These are phyloP conservation scores for Candida nemodendra DNA, from an alignment of 805 yeast species.

Conservation along the genomic window DNA sequence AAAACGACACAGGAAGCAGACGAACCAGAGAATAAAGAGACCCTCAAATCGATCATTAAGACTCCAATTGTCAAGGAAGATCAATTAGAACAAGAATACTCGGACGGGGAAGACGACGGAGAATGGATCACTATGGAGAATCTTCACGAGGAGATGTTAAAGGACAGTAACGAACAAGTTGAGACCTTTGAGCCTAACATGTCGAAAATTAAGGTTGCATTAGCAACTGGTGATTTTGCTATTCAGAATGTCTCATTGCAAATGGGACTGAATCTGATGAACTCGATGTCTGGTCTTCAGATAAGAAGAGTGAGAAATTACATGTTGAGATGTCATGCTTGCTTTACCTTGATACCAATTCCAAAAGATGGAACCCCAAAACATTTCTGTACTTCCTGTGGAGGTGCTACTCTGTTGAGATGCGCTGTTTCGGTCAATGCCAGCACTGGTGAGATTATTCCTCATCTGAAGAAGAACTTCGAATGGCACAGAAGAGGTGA, in stretches of 20 bases:
- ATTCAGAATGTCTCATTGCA: slow-evolving; percentile 94
- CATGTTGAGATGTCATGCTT: slow-evolving; percentile 97
- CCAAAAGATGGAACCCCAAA: slow-evolving; percentile 72
- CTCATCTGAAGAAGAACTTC: slow-evolving; percentile 86
- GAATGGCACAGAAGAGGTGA: slow-evolving; percentile 93
- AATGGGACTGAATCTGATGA: slow-evolving; percentile 83
- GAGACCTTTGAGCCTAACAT: slow-evolving; percentile 34
- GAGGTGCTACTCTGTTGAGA: slow-evolving; percentile 85
- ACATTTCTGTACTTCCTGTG: slow-evolving; percentile 95
- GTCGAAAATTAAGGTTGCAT: slow-evolving; percentile 65
- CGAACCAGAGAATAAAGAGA: slow-evolving; percentile 12
- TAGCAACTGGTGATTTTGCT: slow-evolving; percentile 96
- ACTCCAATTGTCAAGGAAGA: slow-evolving; percentile 14
- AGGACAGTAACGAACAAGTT: slow-evolving; percentile 65
- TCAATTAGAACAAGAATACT: slow-evolving; percentile 42
- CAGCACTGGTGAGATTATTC: slow-evolving; percentile 75
- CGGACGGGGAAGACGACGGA: slow-evolving; percentile 75
- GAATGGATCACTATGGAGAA: slow-evolving; percentile 94
- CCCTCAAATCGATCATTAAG: slow-evolving; percentile 1
- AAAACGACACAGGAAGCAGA: slow-evolving; percentile 7
- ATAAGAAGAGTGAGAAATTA: slow-evolving; percentile 84
- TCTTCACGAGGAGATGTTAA: slow-evolving; percentile 62
- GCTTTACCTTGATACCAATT: slow-evolving; percentile 79
- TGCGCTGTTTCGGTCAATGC: slow-evolving; percentile 87
- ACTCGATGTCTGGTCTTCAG: slow-evolving; percentile 77